Conservation (phyloP, 176 grass and related monocot species). For the Poa annua region DNA sequence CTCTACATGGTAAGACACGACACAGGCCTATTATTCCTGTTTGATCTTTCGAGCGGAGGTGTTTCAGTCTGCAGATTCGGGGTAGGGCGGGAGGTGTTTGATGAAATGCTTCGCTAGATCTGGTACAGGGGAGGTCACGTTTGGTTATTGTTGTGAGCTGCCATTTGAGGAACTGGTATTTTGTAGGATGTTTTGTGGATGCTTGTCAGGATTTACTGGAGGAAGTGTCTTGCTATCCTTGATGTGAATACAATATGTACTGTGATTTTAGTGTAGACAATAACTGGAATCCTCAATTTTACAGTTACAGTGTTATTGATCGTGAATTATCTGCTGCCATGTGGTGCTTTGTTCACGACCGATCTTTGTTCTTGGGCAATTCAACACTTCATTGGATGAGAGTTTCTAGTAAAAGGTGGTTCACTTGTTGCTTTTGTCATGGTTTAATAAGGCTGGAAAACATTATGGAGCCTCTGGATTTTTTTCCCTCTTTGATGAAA, state of each 20-base stretch:
- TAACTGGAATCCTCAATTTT: not conserved
- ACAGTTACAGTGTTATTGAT: not conserved
- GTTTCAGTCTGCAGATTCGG: slow-evolving; percentile 33
- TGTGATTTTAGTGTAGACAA: slow-evolving; percentile 9
- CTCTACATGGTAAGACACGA: slow-evolving; percentile 67
- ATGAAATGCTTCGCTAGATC: slow-evolving; percentile 52
- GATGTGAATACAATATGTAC: not conserved
- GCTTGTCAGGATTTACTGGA: not conserved
- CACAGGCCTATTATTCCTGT: not conserved
- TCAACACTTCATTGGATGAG: not conserved
- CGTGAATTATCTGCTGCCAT: not conserved
- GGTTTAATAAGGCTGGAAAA: not conserved
- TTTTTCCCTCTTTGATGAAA: slow-evolving; percentile 15
- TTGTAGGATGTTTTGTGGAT: not conserved
- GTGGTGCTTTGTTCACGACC: not conserved
- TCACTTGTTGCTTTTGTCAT: slow-evolving; percentile 20
- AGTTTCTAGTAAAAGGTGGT: not conserved
- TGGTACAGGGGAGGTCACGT: not conserved
- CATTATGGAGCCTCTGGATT: not conserved
- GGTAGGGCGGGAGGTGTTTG: slow-evolving; percentile 35
- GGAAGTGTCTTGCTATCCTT: not conserved
- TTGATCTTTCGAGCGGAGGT: not conserved
- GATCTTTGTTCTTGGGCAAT: not conserved
- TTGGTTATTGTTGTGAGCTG: not conserved
- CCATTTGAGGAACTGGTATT: not conserved